phyloP scores from a whole-genome alignment of 2,329 filamentous ascomycete genomes.

The Pestalotiopsis sp. region DNA sequence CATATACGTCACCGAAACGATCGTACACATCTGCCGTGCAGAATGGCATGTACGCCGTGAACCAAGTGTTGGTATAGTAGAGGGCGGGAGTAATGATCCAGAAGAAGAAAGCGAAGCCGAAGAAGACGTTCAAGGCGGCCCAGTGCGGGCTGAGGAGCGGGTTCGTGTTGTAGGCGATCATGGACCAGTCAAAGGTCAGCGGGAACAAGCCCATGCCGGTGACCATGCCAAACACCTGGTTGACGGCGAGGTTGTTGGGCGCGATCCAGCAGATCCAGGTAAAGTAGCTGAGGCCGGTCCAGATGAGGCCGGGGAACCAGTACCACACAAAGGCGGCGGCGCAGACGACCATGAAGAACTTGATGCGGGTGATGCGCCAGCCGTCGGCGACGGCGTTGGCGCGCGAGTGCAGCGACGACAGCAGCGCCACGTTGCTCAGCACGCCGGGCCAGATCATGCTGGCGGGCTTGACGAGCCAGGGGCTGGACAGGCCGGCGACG shows the following conservation, averaged over 20 bases:
- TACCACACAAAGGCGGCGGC: conserved; percentile 43
- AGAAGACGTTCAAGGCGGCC: conserved; percentile 47
- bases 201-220: conserved; percentile 39
- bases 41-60: conserved; percentile 52
- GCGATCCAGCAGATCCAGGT: conserved; percentile 50
- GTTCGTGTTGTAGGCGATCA: conserved; percentile 39
- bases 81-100: conserved; percentile 45
- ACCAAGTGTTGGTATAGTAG: conserved; percentile 50
- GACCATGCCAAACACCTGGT: conserved; percentile 49
- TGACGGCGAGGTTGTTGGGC: conserved; percentile 44
- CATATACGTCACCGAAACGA: conserved; percentile 49
- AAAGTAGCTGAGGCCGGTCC: conserved; percentile 44
- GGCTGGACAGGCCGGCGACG: conserved; percentile 43
- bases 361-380: conserved; percentile 36
- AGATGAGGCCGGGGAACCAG: conserved; percentile 50
- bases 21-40: conserved; percentile 54
- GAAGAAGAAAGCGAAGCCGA: conserved; percentile 42
- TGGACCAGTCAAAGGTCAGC: conserved; percentile 42
- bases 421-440: conserved; percentile 47
- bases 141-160: conserved; percentile 41
- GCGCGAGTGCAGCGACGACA: conserved; percentile 39
- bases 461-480: conserved; percentile 45
- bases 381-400: conserved; percentile 30
- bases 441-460: conserved; percentile 54
- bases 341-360: conserved; percentile 34